Evolutionary conservation across 2,329 filamentous ascomycete species (phyloP).

Genomic region (Pseudogymnoascus pannorum): DNA sequence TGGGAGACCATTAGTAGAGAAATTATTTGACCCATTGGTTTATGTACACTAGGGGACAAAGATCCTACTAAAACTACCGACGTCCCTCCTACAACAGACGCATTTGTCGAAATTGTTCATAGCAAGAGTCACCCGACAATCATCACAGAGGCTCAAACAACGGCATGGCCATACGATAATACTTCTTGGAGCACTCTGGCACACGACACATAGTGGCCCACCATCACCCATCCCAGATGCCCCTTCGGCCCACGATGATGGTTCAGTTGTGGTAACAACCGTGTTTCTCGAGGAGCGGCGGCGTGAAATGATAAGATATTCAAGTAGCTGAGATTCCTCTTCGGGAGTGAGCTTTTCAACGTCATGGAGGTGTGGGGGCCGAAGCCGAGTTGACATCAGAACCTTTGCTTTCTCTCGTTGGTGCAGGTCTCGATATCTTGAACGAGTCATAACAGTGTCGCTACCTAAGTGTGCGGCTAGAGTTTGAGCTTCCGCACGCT

Average conservation of each 20-base stretch:
- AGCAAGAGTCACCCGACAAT: constrained; percentile 85
- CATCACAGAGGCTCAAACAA: constrained; percentile 88
- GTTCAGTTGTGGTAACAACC: constrained; percentile 15
- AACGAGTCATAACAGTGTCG: constrained; percentile 70
- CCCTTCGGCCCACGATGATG: constrained; percentile 58
- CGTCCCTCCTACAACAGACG: constrained; percentile 84
- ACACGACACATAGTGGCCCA: constrained; percentile 86
- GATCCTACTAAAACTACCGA: constrained; percentile 81
- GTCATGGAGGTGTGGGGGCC: constrained; percentile 28
- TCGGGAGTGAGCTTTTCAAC: constrained; percentile 42
- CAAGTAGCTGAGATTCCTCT: constrained; percentile 54
- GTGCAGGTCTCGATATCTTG: constrained; percentile 61
- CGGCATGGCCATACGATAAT: constrained; percentile 96
- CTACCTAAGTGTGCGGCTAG: constrained; percentile 73
- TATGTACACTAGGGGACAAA: constrained; percentile 59
- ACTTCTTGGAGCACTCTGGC: constrained; percentile 75
- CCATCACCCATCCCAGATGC: constrained; percentile 65
- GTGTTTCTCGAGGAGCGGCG: constrained; percentile 15
- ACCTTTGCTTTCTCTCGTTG: constrained; percentile 65
- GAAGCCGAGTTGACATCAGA: constrained; percentile 42
- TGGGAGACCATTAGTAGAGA: too few relatives aligned
- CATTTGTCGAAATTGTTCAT: constrained; percentile 98
- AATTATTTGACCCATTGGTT: too few relatives aligned
- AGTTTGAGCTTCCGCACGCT: constrained; percentile 72
- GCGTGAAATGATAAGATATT: constrained; percentile 47